Evolutionary conservation across 257 asterid genomes (phyloP), one percentile per base, ranked within the genome.

Genomic region (Solanum etuberosum): DNA sequence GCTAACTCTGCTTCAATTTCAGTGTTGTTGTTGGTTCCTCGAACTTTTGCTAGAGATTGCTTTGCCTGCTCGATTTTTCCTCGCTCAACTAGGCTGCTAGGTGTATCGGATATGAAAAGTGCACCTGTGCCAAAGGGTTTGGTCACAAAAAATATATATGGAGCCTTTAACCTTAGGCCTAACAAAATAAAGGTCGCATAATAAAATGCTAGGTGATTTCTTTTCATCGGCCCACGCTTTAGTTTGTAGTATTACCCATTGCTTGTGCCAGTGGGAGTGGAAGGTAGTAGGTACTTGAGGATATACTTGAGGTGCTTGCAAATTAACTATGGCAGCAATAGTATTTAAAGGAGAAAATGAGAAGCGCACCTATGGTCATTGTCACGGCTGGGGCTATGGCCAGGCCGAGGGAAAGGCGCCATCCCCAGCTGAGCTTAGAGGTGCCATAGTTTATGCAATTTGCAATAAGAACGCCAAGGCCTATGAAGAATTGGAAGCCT

Each of bases 41-140:
- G 92, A 83, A 96, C 94, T 42, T 38, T 93, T 87, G 85, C 91
- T 11, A 96, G 93, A 16, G 94, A 95, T n/a, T 90, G 88, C 85
- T 93, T 96, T 73, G 96, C 98, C 85, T 96, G 85, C 6, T 96
- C 98, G 70, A 95, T 25, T 67, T 86, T 94, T 11, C 98, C 99
- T 1, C 97, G 95, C 46, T 95, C 98, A 5, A 96, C 95, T 35
- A 96, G 88, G 77, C 98, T 95, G 92, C 95, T 96, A 0, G 98
- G 99, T 4, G 99, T 96, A 80, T 96, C 99, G 20, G 89, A 92
- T 23, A 96, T 38, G 83, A 38, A 3, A 74, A 74, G 83, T 6
- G 83, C 57, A 6, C 83, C 57, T 74, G 57, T 6, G 31, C 23
- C 21, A 16, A 74, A 74, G n/a, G 3, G 31, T 73, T 42, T 73